phyloP scores from a whole-genome alignment of 805 yeast species.

The Babjeviella inositovora region DNA sequence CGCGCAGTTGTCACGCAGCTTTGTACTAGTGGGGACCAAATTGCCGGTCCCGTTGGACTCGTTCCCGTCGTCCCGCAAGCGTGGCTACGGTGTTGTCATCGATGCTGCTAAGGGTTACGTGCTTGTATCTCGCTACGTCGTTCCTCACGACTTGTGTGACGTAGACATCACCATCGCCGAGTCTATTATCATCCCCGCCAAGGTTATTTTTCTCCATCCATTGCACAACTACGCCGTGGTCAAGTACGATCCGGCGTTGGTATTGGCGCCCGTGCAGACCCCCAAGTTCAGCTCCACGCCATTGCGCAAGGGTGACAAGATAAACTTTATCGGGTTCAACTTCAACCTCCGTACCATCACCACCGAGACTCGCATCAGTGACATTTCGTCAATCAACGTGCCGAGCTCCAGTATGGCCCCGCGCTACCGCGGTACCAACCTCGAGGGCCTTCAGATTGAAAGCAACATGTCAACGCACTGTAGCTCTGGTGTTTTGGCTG shows the following conservation, averaged over 20 bases:
- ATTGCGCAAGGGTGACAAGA: conserved; percentile 59
- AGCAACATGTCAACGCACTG: conserved; percentile 59
- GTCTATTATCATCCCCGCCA: conserved; percentile 64
- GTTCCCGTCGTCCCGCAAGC: conserved; percentile 40
- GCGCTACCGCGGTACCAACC: conserved; percentile 71
- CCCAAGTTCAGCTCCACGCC: conserved; percentile 44
- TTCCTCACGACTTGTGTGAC: conserved; percentile 76
- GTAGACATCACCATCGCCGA: conserved; percentile 72
- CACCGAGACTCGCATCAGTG: conserved; percentile 64
- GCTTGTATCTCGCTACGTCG: conserved; percentile 58
- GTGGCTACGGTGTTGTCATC: conserved; percentile 64
- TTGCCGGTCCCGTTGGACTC: conserved; percentile 69
- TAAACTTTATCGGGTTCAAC: conserved; percentile 71
- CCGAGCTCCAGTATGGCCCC: conserved; percentile 59
- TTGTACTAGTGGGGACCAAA: conserved; percentile 53
- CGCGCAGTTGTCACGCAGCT: conserved; percentile 41
- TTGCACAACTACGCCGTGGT: conserved; percentile 74
- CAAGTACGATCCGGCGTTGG: conserved; percentile 64
- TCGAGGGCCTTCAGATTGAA: conserved; percentile 66
- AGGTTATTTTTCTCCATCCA: conserved; percentile 76
- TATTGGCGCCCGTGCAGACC: conserved; percentile 54
- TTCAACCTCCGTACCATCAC: conserved; percentile 52
- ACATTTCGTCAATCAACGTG: conserved; percentile 56
- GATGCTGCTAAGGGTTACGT: conserved; percentile 74
- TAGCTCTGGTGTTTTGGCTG: conserved; percentile 65